Evolutionary conservation across 2,329 filamentous ascomycete genomes (phyloP), one percentile per base, ranked within the genome.

Genomic region (Fusarium sp.): DNA sequence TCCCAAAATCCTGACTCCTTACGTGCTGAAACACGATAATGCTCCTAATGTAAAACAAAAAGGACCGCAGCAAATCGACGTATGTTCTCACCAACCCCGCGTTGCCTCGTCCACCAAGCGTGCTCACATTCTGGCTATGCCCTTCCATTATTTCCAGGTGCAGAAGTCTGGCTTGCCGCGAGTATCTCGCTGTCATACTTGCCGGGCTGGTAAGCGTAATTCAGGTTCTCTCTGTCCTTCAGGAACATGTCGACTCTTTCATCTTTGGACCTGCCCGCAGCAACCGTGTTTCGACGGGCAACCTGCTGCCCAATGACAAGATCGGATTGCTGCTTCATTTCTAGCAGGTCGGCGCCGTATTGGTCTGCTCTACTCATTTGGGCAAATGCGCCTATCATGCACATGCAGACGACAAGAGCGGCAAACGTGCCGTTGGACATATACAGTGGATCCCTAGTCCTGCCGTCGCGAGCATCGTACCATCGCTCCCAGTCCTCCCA

Each of bases 401-500:
- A 87, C 35, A 94, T 83, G 5, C 90, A 79, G 30, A 93, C 81
- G 5, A 98, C 81, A n/a, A 97, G 79, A 14, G 75, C 69, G 7
- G 87, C 87, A 75, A 98, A 98, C 14, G 89, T 85, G 41, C 89
- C 88, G 75, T 97, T 97, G 60, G 91, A 92, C 80, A 95, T 89
- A 78, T 89, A 92, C 52, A 89, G 71, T 0, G 86, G 86, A 66
- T 84, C 80, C 67, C 79, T 81, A 67, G 77, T 77, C 74, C 73
- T 75, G 71, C 83, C 81, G 48, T 83, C 78, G 75, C 83, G 76
- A 77, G 83, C 78, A 33, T 88, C 83, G 71, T 92, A 86, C 90
- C 91, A 97, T 44, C 85, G 85, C 81, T 97, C 93, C 94, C 94
- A 97, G 77, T 99, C 96, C 77, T 99, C 96, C 96, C 96, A 99